phyloP scores from a whole-genome alignment of 345 rosid genomes.

The Erucastrum elatum region DNA sequence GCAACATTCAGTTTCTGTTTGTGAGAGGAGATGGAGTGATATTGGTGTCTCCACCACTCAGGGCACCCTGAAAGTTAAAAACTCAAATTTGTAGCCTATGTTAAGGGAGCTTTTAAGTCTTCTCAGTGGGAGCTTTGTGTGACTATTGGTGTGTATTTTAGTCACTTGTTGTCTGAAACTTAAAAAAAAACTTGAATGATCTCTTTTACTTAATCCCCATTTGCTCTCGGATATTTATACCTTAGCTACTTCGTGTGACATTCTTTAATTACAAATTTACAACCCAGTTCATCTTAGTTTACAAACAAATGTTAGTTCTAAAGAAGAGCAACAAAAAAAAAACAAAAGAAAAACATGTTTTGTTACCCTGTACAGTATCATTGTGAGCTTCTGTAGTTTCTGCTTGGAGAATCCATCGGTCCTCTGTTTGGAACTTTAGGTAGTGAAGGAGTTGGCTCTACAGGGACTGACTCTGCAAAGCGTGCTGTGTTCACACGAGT shows the following conservation, averaged over 20 bases:
- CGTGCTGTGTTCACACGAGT: constrained; percentile 92
- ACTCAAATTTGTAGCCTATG: neutral
- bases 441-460: constrained; percentile 59
- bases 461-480: constrained; percentile 64
- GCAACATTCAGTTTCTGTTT: constrained; percentile 82
- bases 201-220: neutral
- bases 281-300: neutral
- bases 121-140: neutral
- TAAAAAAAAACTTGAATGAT: constrained; percentile 7
- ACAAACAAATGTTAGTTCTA: neutral
- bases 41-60: constrained; percentile 93
- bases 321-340: no score
- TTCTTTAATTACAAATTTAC: constrained; percentile 26
- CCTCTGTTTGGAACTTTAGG: constrained; percentile 70
- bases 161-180: constrained; percentile 21
- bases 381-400: constrained; percentile 47
- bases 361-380: neutral
- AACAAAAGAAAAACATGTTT: no score
- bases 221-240: neutral
- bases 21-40: constrained; percentile 99
- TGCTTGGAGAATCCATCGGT: constrained; percentile 68
- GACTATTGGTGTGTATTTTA: constrained; percentile 19
- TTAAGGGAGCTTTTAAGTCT: neutral
- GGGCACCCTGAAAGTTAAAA: constrained; percentile 60
- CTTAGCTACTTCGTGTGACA: constrained; percentile 3